Conservation (phyloP, 2,329 filamentous ascomycete genomes). For the Fusarium sp. region DNA sequence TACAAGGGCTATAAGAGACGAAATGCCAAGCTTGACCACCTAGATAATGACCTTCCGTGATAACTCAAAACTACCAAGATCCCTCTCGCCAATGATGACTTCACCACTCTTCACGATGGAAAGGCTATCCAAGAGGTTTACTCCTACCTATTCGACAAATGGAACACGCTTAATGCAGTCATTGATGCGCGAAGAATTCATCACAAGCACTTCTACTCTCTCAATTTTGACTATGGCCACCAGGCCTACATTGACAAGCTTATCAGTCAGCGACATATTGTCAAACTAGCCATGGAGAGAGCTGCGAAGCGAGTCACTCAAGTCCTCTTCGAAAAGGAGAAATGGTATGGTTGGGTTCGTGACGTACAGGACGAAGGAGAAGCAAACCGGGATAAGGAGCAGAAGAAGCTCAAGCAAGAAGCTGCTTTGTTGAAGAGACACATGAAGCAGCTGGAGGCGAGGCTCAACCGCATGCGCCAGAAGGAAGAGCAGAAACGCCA, state of each 20-base stretch:
- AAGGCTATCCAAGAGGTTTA: conserved; percentile 34
- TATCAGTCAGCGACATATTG: conserved; percentile 41
- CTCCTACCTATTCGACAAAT: conserved; percentile 44
- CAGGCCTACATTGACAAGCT: conserved; percentile 49
- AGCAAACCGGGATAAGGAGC: conserved; percentile 47
- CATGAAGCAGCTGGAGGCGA: conserved; percentile 44
- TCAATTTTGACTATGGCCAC: conserved; percentile 47
- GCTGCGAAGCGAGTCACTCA: conserved; percentile 38
- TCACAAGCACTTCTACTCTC: conserved; percentile 48
- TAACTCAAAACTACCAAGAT: conserved; percentile 27
- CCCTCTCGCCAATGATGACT: conserved; percentile 46
- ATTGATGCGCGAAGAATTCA: conserved; percentile 49
- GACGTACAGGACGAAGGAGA: conserved; percentile 47
- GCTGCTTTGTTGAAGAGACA: conserved; percentile 50
- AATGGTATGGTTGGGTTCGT: conserved; percentile 48
- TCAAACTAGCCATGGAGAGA: conserved; percentile 34
- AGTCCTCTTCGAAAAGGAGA: conserved; percentile 45
- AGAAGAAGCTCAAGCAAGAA: conserved; percentile 51
- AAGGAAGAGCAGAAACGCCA: conserved; percentile 49
- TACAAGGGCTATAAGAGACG: conserved; percentile 50
- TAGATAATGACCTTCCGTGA: conserved; percentile 34
- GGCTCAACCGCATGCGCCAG: conserved; percentile 35
- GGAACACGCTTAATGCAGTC: conserved; percentile 42
- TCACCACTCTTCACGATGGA: conserved; percentile 27
- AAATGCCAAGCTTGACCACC: conserved; percentile 43